Conservation (phyloP, 2,329 filamentous ascomycete genomes). For the Intubia oerlemansii region DNA sequence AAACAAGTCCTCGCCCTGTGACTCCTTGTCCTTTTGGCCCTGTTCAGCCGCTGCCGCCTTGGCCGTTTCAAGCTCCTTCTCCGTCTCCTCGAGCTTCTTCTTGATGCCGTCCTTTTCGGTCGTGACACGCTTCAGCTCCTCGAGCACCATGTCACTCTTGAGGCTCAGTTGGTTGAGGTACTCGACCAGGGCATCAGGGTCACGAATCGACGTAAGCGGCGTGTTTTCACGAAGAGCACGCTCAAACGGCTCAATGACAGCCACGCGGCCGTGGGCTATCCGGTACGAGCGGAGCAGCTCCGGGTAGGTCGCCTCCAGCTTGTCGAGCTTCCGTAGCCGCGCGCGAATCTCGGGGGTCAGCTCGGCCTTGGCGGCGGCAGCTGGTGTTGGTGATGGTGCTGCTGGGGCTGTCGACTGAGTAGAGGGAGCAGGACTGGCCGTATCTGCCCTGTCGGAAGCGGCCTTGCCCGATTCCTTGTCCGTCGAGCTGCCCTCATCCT, state of each 20-base stretch:
- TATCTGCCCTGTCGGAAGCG: neutral
- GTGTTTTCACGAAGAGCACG: constrained; percentile 80
- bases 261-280: constrained; percentile 68
- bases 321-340: constrained; percentile 71
- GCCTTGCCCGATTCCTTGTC: neutral
- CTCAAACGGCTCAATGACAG: constrained; percentile 84
- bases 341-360: constrained; percentile 53
- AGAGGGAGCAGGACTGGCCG: neutral
- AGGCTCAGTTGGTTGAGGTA: constrained; percentile 74
- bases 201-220: constrained; percentile 68
- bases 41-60: constrained; percentile 16
- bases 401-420: neutral
- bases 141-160: constrained; percentile 81
- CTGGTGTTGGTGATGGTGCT: neutral
- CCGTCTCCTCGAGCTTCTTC: constrained; percentile 49
- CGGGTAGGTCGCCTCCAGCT: constrained; percentile 74
- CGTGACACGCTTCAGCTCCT: constrained; percentile 75
- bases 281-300: constrained; percentile 84
- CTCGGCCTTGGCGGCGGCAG: constrained; percentile 19
- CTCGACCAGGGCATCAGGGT: constrained; percentile 67
- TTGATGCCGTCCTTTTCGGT: constrained; percentile 63
- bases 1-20: constrained; percentile 53
- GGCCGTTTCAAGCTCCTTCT: constrained; percentile 38
- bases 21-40: constrained; percentile 3
- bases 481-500: neutral